A percentile compares a stretch with the other conserved stretches of the same genome.
phyloP scores from a whole-genome alignment of 345 rosid genomes.

The Conringia planisiliqua region DNA sequence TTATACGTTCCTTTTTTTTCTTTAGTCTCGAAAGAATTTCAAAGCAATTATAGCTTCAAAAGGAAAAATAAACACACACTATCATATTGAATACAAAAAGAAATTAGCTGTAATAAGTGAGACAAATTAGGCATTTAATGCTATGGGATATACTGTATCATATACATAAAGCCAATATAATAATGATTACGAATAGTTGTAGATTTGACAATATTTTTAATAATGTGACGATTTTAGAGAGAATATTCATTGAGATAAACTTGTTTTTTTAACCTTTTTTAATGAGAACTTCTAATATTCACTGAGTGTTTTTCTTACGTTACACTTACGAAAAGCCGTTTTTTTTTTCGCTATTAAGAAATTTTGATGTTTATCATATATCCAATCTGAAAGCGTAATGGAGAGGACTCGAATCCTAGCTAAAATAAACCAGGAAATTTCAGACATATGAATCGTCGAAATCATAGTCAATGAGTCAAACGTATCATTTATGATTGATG shows the following conservation, averaged over 20 bases:
- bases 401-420: background rate
- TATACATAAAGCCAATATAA: background rate
- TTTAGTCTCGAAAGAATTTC: background rate
- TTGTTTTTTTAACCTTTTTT: too few relatives aligned
- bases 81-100: background rate
- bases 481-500: constrained; percentile 20
- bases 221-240: background rate
- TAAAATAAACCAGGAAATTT: background rate
- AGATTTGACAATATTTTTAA: background rate
- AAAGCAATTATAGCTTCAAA: constrained; percentile 16
- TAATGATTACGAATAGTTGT: background rate
- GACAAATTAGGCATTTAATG: background rate
- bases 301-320: too few relatives aligned
- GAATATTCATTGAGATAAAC: background rate
- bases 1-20: background rate
- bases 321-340: too few relatives aligned
- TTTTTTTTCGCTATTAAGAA: background rate
- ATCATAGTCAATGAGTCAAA: constrained; percentile 19
- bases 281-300: too few relatives aligned
- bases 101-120: background rate
- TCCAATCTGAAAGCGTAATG: background rate
- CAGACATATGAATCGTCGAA: background rate
- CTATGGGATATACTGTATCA: background rate
- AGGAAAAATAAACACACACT: background rate
- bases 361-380: background rate